Conservation (phyloP, 176 grass and related monocot genomes). For the Puccinellia tenuiflora region DNA sequence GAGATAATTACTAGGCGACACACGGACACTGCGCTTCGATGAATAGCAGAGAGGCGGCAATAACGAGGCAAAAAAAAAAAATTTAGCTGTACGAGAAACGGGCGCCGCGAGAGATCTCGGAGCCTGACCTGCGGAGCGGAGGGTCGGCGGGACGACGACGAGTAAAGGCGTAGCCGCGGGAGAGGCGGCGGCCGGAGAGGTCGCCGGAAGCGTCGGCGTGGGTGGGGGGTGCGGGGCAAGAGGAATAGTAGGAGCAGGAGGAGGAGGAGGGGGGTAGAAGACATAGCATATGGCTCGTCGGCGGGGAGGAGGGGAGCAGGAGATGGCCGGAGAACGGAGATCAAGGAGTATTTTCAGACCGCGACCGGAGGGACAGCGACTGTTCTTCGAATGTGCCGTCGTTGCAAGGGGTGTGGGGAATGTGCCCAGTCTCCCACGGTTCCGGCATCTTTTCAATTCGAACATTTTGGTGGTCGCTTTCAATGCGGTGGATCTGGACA, state of each 20-base stretch:
- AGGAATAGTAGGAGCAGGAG: background rate
- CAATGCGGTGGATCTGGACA: background rate
- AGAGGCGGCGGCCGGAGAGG: constrained; percentile 15
- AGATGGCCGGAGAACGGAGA: background rate
- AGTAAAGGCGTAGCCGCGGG: background rate
- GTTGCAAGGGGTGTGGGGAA: background rate
- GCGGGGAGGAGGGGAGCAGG: background rate
- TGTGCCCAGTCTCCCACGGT: background rate
- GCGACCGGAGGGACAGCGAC: background rate
- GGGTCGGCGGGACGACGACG: background rate
- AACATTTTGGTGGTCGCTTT: background rate
- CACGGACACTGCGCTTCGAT: background rate
- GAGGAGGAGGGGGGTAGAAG: background rate
- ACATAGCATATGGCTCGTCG: background rate
- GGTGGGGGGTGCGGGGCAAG: background rate
- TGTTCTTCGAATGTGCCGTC: background rate
- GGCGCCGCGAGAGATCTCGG: constrained; percentile 9
- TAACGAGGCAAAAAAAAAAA: constrained; percentile 6
- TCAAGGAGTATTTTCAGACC: background rate
- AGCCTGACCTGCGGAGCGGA: constrained; percentile 1
- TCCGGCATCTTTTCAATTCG: background rate
- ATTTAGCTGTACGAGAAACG: background rate
- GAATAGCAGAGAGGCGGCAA: background rate
- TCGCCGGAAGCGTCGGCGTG: constrained; percentile 7
- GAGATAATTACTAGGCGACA: background rate